Evolutionary conservation across 768 basidiomycete genomes (phyloP).

Genomic region (Leucosporidium creatinivorum): DNA sequence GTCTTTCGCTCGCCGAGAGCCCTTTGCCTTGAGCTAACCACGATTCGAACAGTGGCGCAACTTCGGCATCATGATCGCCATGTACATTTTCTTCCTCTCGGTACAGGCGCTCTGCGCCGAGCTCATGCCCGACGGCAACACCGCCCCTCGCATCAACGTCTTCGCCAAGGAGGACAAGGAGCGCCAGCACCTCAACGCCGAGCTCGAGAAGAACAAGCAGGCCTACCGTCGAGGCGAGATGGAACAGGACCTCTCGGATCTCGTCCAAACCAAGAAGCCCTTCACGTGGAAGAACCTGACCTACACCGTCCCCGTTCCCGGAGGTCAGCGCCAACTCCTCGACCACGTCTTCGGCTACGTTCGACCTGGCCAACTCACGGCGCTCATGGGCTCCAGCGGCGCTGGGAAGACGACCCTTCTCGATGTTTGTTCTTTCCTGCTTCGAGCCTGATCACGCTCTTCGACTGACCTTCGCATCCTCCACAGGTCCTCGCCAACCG

Average conservation of each 20-base stretch:
- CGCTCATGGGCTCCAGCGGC: slow-evolving; percentile 47
- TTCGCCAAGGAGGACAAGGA: slow-evolving; percentile 37
- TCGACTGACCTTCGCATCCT: no score
- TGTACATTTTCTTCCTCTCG: slow-evolving; percentile 62
- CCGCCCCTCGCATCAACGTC: slow-evolving; percentile 40
- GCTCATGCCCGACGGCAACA: slow-evolving; percentile 22
- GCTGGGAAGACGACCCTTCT: slow-evolving; percentile 45
- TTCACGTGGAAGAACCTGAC: slow-evolving; percentile 43
- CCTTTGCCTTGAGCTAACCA: background rate
- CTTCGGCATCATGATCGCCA: slow-evolving; percentile 59
- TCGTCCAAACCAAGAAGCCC: slow-evolving; percentile 2
- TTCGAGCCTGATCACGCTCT: no score
- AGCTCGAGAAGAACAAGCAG: slow-evolving; percentile 44
- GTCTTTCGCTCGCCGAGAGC: background rate
- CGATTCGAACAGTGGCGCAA: slow-evolving; percentile 53
- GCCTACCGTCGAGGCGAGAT: slow-evolving; percentile 10
- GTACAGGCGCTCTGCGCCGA: slow-evolving; percentile 29
- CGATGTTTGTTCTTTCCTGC: background rate
- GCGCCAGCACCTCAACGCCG: slow-evolving; percentile 40
- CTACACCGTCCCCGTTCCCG: slow-evolving; percentile 14
- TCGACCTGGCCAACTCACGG: slow-evolving; percentile 45
- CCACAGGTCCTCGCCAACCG: slow-evolving; percentile 34
- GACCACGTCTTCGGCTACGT: slow-evolving; percentile 43
- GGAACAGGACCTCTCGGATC: slow-evolving; percentile 15
- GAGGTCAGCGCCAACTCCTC: slow-evolving; percentile 30